Percentiles rank a stretch among this genome's conserved stretches.
Conservation (phyloP, 2,329 filamentous ascomycete species). For the Phaeophleospora eucalypticola region DNA sequence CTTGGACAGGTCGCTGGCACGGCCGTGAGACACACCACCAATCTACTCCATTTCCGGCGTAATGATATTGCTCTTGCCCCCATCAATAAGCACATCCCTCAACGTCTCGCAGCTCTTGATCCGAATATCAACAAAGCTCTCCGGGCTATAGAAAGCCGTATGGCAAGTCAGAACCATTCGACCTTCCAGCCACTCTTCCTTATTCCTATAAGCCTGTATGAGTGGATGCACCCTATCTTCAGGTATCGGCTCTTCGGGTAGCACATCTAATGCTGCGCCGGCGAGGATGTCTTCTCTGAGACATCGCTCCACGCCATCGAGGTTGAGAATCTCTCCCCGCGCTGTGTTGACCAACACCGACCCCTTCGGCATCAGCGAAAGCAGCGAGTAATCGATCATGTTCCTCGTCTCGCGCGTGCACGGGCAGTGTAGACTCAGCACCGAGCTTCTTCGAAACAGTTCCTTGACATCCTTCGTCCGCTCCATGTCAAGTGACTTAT, state of each 20-base stretch:
- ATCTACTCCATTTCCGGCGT: slow-evolving; percentile 25
- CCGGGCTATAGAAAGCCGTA: slow-evolving; percentile 27
- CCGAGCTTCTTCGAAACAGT: slow-evolving; percentile 43
- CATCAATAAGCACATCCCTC: slow-evolving; percentile 26
- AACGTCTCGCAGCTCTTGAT: slow-evolving; percentile 28
- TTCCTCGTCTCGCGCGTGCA: slow-evolving; percentile 61
- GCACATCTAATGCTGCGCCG: slow-evolving; percentile 32
- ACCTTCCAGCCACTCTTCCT: slow-evolving; percentile 43
- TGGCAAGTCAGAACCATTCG: slow-evolving; percentile 34
- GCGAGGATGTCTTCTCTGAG: slow-evolving; percentile 27
- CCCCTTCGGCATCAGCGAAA: slow-evolving; percentile 27
- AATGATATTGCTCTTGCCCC: slow-evolving; percentile 23
- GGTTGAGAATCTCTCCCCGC: slow-evolving; percentile 31
- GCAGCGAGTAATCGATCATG: slow-evolving; percentile 27
- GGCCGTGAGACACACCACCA: no score
- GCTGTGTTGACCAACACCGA: slow-evolving; percentile 32
- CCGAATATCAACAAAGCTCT: slow-evolving; percentile 27
- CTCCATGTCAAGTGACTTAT: slow-evolving; percentile 30
- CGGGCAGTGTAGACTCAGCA: slow-evolving; percentile 68
- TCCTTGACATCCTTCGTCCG: slow-evolving; percentile 30
- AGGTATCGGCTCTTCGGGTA: slow-evolving; percentile 32
- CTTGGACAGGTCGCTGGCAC: background rate
- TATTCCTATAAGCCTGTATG: slow-evolving; percentile 29
- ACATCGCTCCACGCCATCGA: slow-evolving; percentile 29
- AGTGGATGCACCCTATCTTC: slow-evolving; percentile 28